Evolutionary conservation across 768 basidiomycete species (phyloP).

Genomic region (Suillus discolor): DNA sequence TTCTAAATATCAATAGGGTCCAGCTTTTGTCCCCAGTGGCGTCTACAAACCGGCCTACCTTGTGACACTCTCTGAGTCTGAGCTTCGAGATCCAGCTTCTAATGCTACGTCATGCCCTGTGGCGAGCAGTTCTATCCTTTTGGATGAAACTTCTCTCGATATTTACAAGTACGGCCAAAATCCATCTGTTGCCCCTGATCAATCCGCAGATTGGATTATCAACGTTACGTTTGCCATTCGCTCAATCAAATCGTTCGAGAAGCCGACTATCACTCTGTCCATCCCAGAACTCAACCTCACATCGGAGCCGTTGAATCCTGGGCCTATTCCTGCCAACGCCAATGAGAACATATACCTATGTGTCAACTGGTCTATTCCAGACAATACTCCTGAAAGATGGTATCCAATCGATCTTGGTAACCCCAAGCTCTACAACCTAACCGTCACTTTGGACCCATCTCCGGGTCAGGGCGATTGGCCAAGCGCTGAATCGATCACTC

Average conservation of each 20-base stretch:
- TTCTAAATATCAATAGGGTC: slow-evolving; percentile 39
- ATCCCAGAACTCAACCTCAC: slow-evolving; percentile 49
- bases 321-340: slow-evolving; percentile 21
- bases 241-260: slow-evolving; percentile 37
- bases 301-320: slow-evolving; percentile 32
- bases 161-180: slow-evolving; percentile 56
- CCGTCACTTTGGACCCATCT: slow-evolving; percentile 39
- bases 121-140: slow-evolving; percentile 37
- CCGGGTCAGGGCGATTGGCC: slow-evolving; percentile 10
- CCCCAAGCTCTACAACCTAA: slow-evolving; percentile 57
- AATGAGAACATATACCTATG: slow-evolving; percentile 42
- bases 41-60: slow-evolving; percentile 59
- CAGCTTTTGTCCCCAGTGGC: slow-evolving; percentile 58
- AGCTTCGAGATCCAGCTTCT: slow-evolving; percentile 21
- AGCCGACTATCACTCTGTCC: slow-evolving; percentile 43
- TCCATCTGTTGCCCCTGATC: slow-evolving; percentile 44
- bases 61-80: slow-evolving; percentile 39
- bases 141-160: slow-evolving; percentile 56
- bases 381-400: slow-evolving; percentile 52
- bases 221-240: slow-evolving; percentile 55
- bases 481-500: slow-evolving; percentile 31
- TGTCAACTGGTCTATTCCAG: slow-evolving; percentile 48
- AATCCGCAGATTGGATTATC: slow-evolving; percentile 55
- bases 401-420: slow-evolving; percentile 57
- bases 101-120: slow-evolving; percentile 27